Evolutionary conservation across 345 rosid genomes (phyloP), one percentile per base, ranked within the genome.

Genomic region (Adansonia digitata): DNA sequence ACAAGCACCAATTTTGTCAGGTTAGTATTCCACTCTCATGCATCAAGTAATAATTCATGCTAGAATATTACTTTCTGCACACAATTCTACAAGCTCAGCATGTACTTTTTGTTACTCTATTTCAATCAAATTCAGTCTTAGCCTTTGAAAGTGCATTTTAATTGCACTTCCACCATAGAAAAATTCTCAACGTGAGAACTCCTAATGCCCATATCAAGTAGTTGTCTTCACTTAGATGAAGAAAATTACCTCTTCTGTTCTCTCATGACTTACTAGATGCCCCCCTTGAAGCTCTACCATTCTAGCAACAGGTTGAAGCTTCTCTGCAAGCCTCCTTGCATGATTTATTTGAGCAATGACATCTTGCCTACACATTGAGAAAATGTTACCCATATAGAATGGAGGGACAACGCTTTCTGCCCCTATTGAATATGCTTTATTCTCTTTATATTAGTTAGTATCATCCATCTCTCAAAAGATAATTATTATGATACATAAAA

Each of bases 231-330:
- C 6, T 64, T 39, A 8, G 7, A 59, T 49, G 53, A 43, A 42
- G 69, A 20, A 46, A 72, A 62, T 79, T 89, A 95, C 99, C 99
- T 95, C 98, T 82, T 83, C 84, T 29, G 86, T 85, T 78, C 91
- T 88, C 88, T 95, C 98, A 63, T 90, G 98, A 82, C 97, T 91
- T 81, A 95, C 92, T 72, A 95, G 88, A 89, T 95, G 99, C 59
- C 94, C 99, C 46, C 99, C 99, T 62, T 87, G 94, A 79, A 95
- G 94, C 78, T 95, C 98, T 67, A 93, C 82, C 98, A 95, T 91
- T 82, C 88, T 93, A 63, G 99, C 92, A 42, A 77, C 82, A 1
- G 99, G 99, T 65, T 88, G 82, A 71, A 95, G 84, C 84, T 82
- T 93, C 84, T 86, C 84, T 31, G 99, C 98, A 45, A 95, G 90